Evolutionary conservation across 192 early-diverging fungal genomes (phyloP), one percentile per base, ranked within the genome.

Genomic region (Backusella circina): DNA sequence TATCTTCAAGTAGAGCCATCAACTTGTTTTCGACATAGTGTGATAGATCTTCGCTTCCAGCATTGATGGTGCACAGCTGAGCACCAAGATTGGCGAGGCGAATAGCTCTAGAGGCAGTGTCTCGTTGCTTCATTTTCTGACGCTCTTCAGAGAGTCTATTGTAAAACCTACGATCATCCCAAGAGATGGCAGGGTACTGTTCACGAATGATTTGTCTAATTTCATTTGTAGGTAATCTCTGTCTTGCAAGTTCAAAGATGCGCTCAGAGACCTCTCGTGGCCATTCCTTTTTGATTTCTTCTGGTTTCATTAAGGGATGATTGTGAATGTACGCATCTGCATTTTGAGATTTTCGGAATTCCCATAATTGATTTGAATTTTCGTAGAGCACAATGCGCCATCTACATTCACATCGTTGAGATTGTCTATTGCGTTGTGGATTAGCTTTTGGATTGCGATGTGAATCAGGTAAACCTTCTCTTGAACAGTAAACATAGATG

Each of bases 91-190:
- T 77, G 38, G 84, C 87, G 16, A 83, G 73, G n/a, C 77, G 73
- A 39, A 73, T 72, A 10, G 86, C 86, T n/a, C 88, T 79, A 13
- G 35, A 73, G 31, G 80, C 83, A 2, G 88, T 84, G 36, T 89
- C 86, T 28, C 85, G 66, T 15, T 82, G 76, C n/a, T 79, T 76
- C 18, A 87, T 85, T 64, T 87, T 86, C 44, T 86, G 85, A n/a
- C 88, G 84, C 41, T 89, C 88, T 67, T 89, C 88, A 9, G 86
- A 85, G 8, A 89, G 75, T 16, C 88, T 74, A 65, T 89, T 89
- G 36, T 89, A 89, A 71, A 89, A 89, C 21, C 88, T 71, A 35
- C 88, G 77, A 44, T 89, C 88, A 64, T 89, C 84, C 88, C 88
- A 89, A 10, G 80, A 72, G 28, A 87, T 74, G 41, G 79, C 71